These are phyloP conservation scores for Diaporthe longicolla DNA, from an alignment of 2,329 filamentous ascomycete species.

Conservation along the genomic window DNA sequence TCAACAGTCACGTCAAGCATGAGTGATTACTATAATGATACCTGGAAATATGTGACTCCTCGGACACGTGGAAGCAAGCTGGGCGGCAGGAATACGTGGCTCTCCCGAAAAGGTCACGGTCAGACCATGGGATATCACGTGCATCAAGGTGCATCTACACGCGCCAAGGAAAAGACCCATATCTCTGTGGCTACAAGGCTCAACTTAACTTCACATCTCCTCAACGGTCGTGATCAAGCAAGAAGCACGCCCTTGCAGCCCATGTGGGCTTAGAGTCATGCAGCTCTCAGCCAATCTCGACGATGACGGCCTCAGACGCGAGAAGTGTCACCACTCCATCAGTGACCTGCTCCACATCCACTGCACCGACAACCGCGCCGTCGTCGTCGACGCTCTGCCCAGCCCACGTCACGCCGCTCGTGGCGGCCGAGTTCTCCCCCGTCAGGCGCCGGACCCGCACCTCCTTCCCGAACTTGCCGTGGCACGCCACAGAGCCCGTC, in stretches of 20 bases:
- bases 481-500: not conserved
- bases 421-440: not conserved
- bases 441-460: not conserved
- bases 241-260: not conserved
- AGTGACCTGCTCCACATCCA: not conserved
- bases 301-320: not conserved
- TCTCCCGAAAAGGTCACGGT: too few relatives aligned
- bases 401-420: not conserved
- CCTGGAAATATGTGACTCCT: not conserved
- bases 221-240: not conserved
- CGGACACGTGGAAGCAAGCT: too few relatives aligned
- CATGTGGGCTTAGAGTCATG: too few relatives aligned
- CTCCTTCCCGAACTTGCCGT: not conserved
- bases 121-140: not conserved
- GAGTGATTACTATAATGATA: not conserved
- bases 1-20: not conserved
- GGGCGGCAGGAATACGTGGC: too few relatives aligned
- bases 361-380: not conserved
- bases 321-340: not conserved
- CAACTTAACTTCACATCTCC: not conserved
- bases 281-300: not conserved
- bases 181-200: not conserved
- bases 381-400: not conserved
- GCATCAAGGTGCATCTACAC: not conserved
- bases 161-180: not conserved